phyloP scores from a whole-genome alignment of 2,329 filamentous ascomycete species.

The Cercospora zeina region DNA sequence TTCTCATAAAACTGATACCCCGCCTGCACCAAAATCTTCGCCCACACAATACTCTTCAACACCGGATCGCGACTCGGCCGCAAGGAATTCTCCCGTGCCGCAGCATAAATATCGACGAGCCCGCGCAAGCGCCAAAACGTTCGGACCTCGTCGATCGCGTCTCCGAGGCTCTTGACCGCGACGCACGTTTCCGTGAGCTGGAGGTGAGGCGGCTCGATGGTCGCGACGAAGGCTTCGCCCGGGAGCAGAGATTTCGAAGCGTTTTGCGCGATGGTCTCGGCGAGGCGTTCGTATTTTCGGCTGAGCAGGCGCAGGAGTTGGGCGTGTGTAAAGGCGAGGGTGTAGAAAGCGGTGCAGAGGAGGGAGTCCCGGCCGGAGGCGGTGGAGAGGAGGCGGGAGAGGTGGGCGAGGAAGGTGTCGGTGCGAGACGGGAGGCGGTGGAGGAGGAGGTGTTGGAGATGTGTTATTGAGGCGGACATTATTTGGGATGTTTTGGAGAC shows the following conservation, averaged over 20 bases:
- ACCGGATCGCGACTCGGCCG: constrained; percentile 47
- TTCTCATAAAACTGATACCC: constrained; percentile 82
- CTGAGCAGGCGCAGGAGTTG: constrained; percentile 44
- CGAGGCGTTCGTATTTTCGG: constrained; percentile 40
- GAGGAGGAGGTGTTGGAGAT: constrained; percentile 19
- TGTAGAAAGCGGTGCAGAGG: constrained; percentile 49
- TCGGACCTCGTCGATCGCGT: constrained; percentile 67
- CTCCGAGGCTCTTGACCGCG: constrained; percentile 55
- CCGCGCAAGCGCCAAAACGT: constrained; percentile 77
- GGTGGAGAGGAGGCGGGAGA: constrained; percentile 41
- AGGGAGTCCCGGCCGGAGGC: constrained; percentile 45
- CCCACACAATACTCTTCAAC: constrained; percentile 59
- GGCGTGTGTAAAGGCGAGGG: constrained; percentile 45
- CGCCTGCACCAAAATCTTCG: constrained; percentile 67
- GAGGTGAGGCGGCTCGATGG: constrained; percentile 41
- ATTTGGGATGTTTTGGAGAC: background rate
- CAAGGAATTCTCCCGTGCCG: constrained; percentile 52
- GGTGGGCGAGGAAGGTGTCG: constrained; percentile 26
- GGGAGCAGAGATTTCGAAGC: constrained; percentile 45
- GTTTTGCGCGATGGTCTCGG: constrained; percentile 43
- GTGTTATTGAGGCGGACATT: constrained; percentile 13
- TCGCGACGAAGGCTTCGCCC: constrained; percentile 45
- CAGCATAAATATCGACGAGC: constrained; percentile 70
- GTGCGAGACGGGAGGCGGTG: constrained; percentile 3
- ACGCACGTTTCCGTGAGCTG: constrained; percentile 39